Conservation (phyloP, 2,329 filamentous ascomycete genomes). For the Fusarium redolens region DNA sequence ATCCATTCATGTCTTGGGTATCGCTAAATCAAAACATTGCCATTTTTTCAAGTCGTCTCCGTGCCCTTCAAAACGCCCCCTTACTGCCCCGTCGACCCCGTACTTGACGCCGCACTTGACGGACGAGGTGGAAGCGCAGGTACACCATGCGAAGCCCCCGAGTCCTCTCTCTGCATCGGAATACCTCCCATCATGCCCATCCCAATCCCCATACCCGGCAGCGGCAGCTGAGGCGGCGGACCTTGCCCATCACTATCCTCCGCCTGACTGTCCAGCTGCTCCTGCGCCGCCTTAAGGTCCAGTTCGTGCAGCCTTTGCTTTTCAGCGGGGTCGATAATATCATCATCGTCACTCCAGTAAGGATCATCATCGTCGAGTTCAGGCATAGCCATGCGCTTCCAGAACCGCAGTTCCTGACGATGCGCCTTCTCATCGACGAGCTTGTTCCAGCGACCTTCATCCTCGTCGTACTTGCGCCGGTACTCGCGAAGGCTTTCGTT, state of each 20-base stretch:
- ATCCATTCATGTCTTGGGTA: slow-evolving; percentile 47
- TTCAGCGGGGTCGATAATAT: slow-evolving; percentile 70
- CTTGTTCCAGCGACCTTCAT: slow-evolving; percentile 64
- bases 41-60: not conserved
- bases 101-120: slow-evolving; percentile 56
- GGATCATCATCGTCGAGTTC: slow-evolving; percentile 68
- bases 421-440: slow-evolving; percentile 63
- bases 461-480: slow-evolving; percentile 66
- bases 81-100: slow-evolving; percentile 56
- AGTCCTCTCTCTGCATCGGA: slow-evolving; percentile 54
- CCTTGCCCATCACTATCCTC: slow-evolving; percentile 50
- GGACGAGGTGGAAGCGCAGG: slow-evolving; percentile 51
- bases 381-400: slow-evolving; percentile 75
- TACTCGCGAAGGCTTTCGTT: slow-evolving; percentile 69
- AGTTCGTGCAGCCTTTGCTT: slow-evolving; percentile 66
- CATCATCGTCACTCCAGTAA: slow-evolving; percentile 74
- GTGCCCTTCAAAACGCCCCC: not conserved
- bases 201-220: slow-evolving; percentile 37
- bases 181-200: slow-evolving; percentile 52
- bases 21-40: slow-evolving; percentile 45
- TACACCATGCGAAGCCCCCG: slow-evolving; percentile 39
- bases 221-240: slow-evolving; percentile 36
- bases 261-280: slow-evolving; percentile 51
- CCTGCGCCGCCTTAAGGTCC: slow-evolving; percentile 58
- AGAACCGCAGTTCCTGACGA: slow-evolving; percentile 71